Percentiles rank a stretch among this genome's conserved stretches.
These are phyloP conservation scores for Magnaporthales sp. DNA, from an alignment of 2,329 filamentous ascomycete genomes.

Conservation along the genomic window DNA sequence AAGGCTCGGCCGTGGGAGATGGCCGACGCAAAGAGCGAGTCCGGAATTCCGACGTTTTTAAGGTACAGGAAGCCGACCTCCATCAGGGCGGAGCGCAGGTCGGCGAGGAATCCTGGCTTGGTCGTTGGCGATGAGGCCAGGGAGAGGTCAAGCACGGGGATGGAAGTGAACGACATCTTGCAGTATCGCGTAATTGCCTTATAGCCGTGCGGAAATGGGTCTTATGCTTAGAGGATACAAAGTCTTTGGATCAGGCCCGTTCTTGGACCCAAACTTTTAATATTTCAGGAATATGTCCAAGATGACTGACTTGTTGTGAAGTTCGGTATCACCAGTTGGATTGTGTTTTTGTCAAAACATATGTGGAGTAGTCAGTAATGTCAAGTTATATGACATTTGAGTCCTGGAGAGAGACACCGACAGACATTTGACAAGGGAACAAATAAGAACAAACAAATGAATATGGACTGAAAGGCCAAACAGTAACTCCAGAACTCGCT, in stretches of 20 bases:
- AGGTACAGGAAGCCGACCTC: conserved; percentile 87
- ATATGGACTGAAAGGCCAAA: not conserved
- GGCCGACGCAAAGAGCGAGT: conserved; percentile 55
- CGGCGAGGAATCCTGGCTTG: conserved; percentile 62
- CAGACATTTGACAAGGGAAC: not conserved
- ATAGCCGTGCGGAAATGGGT: not conserved
- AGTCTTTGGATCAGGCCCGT: too few relatives aligned
- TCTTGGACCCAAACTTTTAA: too few relatives aligned
- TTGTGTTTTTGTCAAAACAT: not conserved
- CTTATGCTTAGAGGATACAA: not conserved
- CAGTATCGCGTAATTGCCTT: not conserved
- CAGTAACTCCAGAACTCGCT: not conserved
- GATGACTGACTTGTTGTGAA: too few relatives aligned
- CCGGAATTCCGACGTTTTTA: conserved; percentile 66
- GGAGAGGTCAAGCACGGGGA: conserved; percentile 72
- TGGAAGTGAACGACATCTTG: conserved; percentile 60
- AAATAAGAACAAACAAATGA: not conserved
- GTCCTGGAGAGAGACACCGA: not conserved
- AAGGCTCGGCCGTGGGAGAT: conserved; percentile 61
- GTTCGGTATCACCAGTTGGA: not conserved
- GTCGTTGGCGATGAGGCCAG: conserved; percentile 52
- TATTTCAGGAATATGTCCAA: too few relatives aligned
- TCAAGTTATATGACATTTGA: not conserved
- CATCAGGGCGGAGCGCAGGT: conserved; percentile 67
- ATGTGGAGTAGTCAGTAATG: not conserved